Base-by-base conservation (phyloP, 2,329 filamentous ascomycete genomes). In the Monosporascus sp. region DNA sequence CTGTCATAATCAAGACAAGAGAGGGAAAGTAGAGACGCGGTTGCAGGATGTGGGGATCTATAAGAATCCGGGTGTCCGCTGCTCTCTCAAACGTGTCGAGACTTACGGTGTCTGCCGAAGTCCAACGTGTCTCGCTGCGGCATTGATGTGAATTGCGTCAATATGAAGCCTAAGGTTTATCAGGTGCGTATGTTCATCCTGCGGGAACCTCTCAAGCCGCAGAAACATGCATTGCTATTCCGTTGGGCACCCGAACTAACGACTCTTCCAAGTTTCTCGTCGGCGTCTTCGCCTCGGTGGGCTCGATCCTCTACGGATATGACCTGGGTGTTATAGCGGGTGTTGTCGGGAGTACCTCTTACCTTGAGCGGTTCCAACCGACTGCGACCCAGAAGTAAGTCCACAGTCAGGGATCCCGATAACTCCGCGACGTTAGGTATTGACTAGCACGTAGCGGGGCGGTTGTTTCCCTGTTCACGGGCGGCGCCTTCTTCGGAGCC, bases 391-490 rank as follows among this genome's bases (percentile, higher is more conserved):
- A 77, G 55, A 72, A 69, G 72, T 73, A 56, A 59, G 65, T 61
- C 11, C 41, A 9, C 8, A 18, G 18, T n/a, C n/a, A 48, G 25
- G 18, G 38, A 50, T 6, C 39, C 45, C n/a, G 22, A 25, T 41
- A 14, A 20, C 8, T 22, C n/a, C 37, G 31, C 8, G 37, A 24
- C 18, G 14, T 20, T 6, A 20, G 43, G 55, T 15, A 54, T 53
- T 35, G 54, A 35, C 59, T 50, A 53, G 52, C 48, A 49, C 24
- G 20, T 49, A 85, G 78, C 38, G 88, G 87, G 50, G 81, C 87
- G 3, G 86, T 90, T 0, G 88, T 92, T 1, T 88, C 87, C 1
- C 78, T 91, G 54, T 92, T 93, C 68, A 93, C 89, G 0, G 86
- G 88, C 41, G 72, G 72, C 17, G 85, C 85, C 7, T 87, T 87